Conservation (phyloP, 2,329 filamentous ascomycete genomes). For the Rutstroemia sp. region DNA sequence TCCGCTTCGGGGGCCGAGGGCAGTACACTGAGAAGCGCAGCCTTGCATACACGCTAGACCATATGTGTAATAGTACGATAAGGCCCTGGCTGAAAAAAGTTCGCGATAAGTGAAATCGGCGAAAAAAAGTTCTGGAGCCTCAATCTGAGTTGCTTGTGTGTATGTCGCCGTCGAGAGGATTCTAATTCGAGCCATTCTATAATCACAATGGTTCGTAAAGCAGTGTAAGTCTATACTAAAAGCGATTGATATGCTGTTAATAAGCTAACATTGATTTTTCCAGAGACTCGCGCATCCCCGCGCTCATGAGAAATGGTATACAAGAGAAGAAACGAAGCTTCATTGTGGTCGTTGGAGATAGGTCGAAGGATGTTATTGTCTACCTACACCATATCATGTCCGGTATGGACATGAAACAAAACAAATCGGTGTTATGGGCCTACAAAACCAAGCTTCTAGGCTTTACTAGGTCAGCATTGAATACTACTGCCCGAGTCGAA, state of each 20-base stretch:
- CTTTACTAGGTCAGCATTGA: slow-evolving; percentile 61
- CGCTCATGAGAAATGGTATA: slow-evolving; percentile 84
- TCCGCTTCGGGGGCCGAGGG: too few relatives aligned
- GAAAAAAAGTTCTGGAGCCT: slow-evolving; percentile 9
- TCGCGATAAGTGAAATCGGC: slow-evolving; percentile 9
- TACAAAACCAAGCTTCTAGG: slow-evolving; percentile 97
- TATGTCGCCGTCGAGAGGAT: slow-evolving; percentile 19
- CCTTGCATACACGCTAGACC: slow-evolving; percentile 3
- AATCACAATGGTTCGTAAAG: slow-evolving; percentile 26
- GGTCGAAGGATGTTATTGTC: slow-evolving; percentile 93
- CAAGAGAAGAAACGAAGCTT: slow-evolving; percentile 98
- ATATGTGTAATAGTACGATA: background rate
- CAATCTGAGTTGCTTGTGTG: slow-evolving; percentile 6
- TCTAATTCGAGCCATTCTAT: background rate
- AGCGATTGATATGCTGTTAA: background rate
- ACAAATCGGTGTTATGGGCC: slow-evolving; percentile 95
- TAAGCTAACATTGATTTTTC: background rate
- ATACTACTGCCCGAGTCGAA: slow-evolving; percentile 7
- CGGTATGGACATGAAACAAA: slow-evolving; percentile 81
- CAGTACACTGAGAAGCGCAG: background rate
- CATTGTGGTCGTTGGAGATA: slow-evolving; percentile 92
- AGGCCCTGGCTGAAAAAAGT: slow-evolving; percentile 6
- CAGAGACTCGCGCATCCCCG: slow-evolving; percentile 83
- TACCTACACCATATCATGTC: slow-evolving; percentile 91
- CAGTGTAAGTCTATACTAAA: slow-evolving; percentile 19